These are phyloP conservation scores for Zostera marina DNA, from an alignment of 116 monocot genomes.

Conservation along the genomic window DNA sequence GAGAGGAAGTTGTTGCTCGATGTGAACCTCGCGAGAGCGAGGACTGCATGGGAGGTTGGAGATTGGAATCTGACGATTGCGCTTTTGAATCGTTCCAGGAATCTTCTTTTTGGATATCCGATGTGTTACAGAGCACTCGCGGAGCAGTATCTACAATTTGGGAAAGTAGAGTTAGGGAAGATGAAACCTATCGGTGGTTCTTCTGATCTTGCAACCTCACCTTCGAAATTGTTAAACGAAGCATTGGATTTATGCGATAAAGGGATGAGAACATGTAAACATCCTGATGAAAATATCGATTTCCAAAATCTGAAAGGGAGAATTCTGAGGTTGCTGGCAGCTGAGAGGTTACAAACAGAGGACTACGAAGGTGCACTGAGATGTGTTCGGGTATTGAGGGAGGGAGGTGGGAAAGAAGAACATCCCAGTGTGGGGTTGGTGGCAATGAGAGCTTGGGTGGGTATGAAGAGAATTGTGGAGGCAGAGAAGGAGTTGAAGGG, in stretches of 20 bases:
- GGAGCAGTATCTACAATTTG: constrained; percentile 60
- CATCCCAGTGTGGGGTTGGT: constrained; percentile 61
- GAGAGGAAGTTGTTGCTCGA: constrained; percentile 43
- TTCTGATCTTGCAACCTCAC: constrained; percentile 10
- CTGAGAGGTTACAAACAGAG: constrained; percentile 52
- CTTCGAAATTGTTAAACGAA: constrained; percentile 36
- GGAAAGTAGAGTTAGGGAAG: constrained; percentile 30
- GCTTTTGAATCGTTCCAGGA: constrained; percentile 60
- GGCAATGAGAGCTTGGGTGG: constrained; percentile 67
- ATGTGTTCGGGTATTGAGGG: constrained; percentile 21
- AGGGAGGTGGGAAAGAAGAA: constrained; percentile 14
- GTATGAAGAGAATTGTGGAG: constrained; percentile 41
- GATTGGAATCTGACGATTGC: constrained; percentile 56
- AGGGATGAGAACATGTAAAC: constrained; percentile 19
- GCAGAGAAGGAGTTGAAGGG: constrained; percentile 60
- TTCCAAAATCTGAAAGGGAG: constrained; percentile 29
- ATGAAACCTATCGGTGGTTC: neutral
- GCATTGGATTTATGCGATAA: constrained; percentile 78
- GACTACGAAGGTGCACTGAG: constrained; percentile 65
- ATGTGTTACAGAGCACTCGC: constrained; percentile 29
- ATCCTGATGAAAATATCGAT: constrained; percentile 8
- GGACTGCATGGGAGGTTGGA: constrained; percentile 47
- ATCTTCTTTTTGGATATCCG: constrained; percentile 22
- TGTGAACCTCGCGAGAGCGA: constrained; percentile 52
- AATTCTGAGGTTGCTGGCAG: constrained; percentile 71